Evolutionary conservation across 176 grass and related monocot genomes (phyloP), one percentile per base, ranked within the genome.

Genomic region (Puya raimondii): DNA sequence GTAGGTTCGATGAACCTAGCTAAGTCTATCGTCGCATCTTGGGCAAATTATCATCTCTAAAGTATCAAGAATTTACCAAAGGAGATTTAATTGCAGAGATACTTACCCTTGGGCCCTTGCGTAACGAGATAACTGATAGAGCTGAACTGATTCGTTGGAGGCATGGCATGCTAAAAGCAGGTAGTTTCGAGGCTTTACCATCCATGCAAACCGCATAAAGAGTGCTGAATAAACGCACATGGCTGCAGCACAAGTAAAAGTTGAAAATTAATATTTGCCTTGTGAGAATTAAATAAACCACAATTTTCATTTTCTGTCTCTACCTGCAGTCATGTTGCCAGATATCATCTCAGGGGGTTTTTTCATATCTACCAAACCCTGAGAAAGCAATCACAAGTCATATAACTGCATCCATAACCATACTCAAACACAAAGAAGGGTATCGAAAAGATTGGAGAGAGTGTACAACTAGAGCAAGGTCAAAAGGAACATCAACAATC

Each of bases 171-270:
- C 88, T 17, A 96, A 49, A 82, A 96, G 88, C 73, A 96, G 87
- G 78, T 91, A 91, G 48, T 96, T 91, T 23, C 88, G 79, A 25
- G 91, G 88, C 27, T 87, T 78, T 51, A 96, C 92, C 85, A 96
- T 91, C 90, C 90, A 94, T 56, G 90, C 83, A 73, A 94, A 94
- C 75, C 90, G 88, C 90, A 94, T 94, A 64, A 82, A 89, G 16
- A 94, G 83, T 64, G 58, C 86, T 63, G 90, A 94, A 72, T 86
- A 94, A 66, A 94, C 85, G 20, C 92, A 96, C 88, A 96, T 96
- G 17, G 64, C 92, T 96, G 81, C 80, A 64, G 12, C 13, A 77
- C 64, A 73, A 48, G 1, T 72, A 48, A 5, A 65, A 1, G 25
- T 48, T 42, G 9, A 61, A 42, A 16, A 22, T 42, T 4, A 67